A percentile compares a stretch with the other conserved stretches of the same genome.
Conservation (phyloP, 805 yeast genomes). For the Candida tammaniensis region DNA sequence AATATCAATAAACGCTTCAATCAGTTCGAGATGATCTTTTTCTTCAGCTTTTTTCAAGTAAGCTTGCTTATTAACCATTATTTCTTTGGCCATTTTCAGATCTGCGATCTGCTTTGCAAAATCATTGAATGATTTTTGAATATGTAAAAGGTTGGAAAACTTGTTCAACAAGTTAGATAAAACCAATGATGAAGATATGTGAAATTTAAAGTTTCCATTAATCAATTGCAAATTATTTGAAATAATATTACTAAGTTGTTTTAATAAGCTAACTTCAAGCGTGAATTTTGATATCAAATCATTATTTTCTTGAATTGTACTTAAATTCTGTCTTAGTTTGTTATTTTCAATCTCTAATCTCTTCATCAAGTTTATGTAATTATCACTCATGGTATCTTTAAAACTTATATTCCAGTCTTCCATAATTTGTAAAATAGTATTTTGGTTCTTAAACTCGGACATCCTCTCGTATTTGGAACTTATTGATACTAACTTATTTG, state of each 20-base stretch:
- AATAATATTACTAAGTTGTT: slow-evolving; percentile 6
- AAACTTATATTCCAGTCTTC: slow-evolving; percentile 4
- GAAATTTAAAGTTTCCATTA: slow-evolving; percentile 3
- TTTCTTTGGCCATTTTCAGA: slow-evolving; percentile 4
- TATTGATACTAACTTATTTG: slow-evolving; percentile 21
- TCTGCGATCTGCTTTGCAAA: slow-evolving; percentile 4
- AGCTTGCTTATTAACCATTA: slow-evolving; percentile 9
- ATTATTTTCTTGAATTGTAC: slow-evolving; percentile 10
- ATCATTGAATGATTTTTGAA: slow-evolving; percentile 4
- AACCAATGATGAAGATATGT: slow-evolving; percentile 5
- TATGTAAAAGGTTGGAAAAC: slow-evolving; percentile 5
- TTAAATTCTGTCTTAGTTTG: not conserved
- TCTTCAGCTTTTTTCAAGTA: slow-evolving; percentile 2
- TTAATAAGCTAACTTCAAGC: slow-evolving; percentile 8
- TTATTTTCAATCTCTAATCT: slow-evolving; percentile 3
- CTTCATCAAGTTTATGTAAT: slow-evolving; percentile 2
- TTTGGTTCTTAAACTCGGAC: not conserved
- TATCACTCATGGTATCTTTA: not conserved
- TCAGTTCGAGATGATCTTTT: slow-evolving; percentile 5
- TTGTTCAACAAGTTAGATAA: slow-evolving; percentile 6
- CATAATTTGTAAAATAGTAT: slow-evolving; percentile 1
- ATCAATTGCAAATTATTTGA: slow-evolving; percentile 5
- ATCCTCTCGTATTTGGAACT: slow-evolving; percentile 4
- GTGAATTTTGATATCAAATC: slow-evolving; percentile 7
- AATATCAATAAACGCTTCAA: slow-evolving; percentile 11